Evolutionary conservation across 2,329 filamentous ascomycete species (phyloP).

Genomic region (Blastomyces percursus): DNA sequence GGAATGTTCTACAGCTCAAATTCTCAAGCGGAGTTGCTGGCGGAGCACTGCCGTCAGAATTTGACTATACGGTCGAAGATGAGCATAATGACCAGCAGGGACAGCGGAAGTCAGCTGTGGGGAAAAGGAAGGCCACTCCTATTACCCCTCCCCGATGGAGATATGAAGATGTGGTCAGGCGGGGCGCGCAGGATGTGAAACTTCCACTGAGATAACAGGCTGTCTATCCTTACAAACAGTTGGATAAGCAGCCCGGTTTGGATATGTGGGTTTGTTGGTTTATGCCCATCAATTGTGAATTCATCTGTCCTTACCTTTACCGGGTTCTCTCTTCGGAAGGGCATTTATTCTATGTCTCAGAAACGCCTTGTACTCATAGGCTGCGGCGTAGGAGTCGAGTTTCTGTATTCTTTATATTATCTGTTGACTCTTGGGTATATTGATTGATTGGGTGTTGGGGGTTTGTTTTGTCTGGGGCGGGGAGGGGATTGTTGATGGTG

Average conservation of each 20-base stretch:
- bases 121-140: constrained; percentile 41
- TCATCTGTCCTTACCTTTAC: not conserved
- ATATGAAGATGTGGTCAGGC: constrained; percentile 60
- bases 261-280: not conserved
- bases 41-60: constrained; percentile 64
- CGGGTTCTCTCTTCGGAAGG: not conserved
- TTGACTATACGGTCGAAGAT: constrained; percentile 58
- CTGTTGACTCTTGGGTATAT: too few species aligned
- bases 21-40: constrained; percentile 94
- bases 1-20: constrained; percentile 85
- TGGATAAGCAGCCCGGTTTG: constrained; percentile 2
- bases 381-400: too few species aligned
- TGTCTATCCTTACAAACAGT: constrained; percentile 3
- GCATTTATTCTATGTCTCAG: too few species aligned
- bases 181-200: constrained; percentile 67
- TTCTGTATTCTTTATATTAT: too few species aligned
- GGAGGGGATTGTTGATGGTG: too few species aligned
- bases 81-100: constrained; percentile 44
- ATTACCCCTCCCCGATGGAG: constrained; percentile 65
- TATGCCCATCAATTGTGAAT: not conserved
- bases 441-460: too few species aligned
- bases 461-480: too few species aligned
- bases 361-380: not conserved
- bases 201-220: constrained; percentile 52
- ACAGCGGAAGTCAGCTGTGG: constrained; percentile 17